Conservation (phyloP, 352 stramenopile genomes). For the Globisporangium viniferum region DNA sequence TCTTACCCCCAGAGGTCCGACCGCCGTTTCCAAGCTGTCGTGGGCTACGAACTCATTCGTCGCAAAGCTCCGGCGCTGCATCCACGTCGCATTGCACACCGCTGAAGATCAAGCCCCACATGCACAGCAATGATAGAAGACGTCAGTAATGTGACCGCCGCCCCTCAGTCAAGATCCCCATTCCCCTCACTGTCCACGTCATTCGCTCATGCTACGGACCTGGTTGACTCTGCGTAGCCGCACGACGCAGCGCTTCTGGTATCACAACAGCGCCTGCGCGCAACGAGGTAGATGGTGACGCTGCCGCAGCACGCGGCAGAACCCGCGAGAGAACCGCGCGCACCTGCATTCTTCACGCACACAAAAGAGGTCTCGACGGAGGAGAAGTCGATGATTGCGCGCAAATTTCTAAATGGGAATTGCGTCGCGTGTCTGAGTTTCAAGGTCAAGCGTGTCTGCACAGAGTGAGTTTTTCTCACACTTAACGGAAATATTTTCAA, state of each 20-base stretch:
- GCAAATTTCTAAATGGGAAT: neutral
- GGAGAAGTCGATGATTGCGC: slow-evolving; percentile 1
- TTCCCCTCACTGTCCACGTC: neutral
- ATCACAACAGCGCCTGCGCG: too few relatives aligned
- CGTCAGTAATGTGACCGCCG: neutral
- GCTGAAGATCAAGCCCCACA: neutral
- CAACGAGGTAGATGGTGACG: neutral
- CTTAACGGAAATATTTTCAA: too few relatives aligned
- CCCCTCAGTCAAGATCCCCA: neutral
- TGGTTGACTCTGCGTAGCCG: neutral
- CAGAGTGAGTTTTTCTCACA: too few relatives aligned
- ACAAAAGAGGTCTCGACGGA: neutral
- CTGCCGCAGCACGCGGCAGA: slow-evolving; percentile 9
- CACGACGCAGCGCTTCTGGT: neutral
- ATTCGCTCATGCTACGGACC: neutral
- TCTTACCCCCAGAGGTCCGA: slow-evolving; percentile 11
- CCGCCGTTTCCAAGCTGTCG: neutral
- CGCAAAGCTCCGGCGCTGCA: slow-evolving; percentile 18
- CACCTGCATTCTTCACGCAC: slow-evolving; percentile 8
- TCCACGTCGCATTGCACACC: neutral
- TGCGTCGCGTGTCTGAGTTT: neutral
- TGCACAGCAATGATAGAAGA: neutral
- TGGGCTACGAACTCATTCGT: slow-evolving; percentile 25
- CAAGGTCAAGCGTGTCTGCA: neutral
- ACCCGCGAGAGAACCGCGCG: slow-evolving; percentile 10